Evolutionary conservation across 176 grass and related monocot species (phyloP).

Genomic region (Oryza rufipogon): DNA sequence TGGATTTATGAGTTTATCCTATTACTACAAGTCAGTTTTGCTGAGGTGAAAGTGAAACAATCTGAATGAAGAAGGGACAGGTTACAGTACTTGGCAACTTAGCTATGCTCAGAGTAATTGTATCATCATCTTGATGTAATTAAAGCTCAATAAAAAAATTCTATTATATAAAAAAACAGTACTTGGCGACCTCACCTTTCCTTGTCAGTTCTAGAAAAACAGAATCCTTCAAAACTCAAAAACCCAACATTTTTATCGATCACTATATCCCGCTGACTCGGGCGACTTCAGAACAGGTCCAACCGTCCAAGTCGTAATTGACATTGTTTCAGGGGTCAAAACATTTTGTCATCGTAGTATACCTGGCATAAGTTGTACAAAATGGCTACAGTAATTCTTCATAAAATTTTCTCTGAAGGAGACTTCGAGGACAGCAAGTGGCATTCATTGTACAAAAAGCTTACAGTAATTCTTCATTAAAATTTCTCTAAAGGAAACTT

Average conservation of each 20-base stretch:
- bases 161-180: background rate
- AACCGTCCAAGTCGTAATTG: slow-evolving; percentile 12
- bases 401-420: background rate
- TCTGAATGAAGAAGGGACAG: too few relatives aligned
- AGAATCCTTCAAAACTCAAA: background rate
- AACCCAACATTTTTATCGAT: background rate
- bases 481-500: background rate
- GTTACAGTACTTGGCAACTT: background rate
- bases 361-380: background rate
- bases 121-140: too few relatives aligned
- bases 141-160: too few relatives aligned
- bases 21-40: too few relatives aligned
- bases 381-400: background rate
- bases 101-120: too few relatives aligned
- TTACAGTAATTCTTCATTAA: background rate
- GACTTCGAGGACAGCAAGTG: background rate
- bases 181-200: background rate
- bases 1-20: too few relatives aligned
- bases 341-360: background rate
- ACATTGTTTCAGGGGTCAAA: slow-evolving; percentile 19
- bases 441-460: background rate
- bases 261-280: background rate
- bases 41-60: too few relatives aligned
- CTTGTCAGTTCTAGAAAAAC: slow-evolving; percentile 1
- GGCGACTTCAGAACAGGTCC: slow-evolving; percentile 17